These are phyloP conservation scores for Colletotrichum cordylinicola DNA, from an alignment of 2,329 filamentous ascomycete species.

Conservation along the genomic window DNA sequence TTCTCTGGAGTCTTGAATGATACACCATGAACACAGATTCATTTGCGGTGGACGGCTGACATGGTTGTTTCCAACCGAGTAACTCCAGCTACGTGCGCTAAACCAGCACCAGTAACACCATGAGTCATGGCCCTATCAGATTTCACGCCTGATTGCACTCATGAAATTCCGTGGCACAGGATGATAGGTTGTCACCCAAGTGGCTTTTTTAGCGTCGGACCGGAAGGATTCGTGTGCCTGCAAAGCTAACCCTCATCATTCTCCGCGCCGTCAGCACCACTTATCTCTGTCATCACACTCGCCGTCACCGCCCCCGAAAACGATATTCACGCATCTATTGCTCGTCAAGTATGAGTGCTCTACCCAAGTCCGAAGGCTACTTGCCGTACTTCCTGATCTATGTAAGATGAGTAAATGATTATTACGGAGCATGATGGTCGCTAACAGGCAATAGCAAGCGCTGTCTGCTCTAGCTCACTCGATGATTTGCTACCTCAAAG, in stretches of 20 bases:
- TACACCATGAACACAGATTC: not conserved
- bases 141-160: not conserved
- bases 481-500: constrained; percentile 32
- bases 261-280: too few species aligned
- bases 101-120: not conserved
- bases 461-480: not conserved
- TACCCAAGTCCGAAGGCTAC: constrained; percentile 19
- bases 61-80: not conserved
- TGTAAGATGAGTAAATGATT: constrained; percentile 26
- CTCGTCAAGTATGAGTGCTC: too few species aligned
- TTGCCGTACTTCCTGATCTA: constrained; percentile 35
- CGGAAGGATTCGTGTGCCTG: too few species aligned
- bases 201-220: not conserved
- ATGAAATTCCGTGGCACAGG: not conserved
- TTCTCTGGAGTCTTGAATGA: not conserved
- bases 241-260: too few species aligned
- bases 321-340: too few species aligned
- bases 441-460: not conserved
- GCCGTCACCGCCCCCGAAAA: too few species aligned
- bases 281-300: too few species aligned
- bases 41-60: not conserved
- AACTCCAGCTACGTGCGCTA: not conserved
- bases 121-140: not conserved
- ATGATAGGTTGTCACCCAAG: not conserved
- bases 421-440: not conserved